These are phyloP conservation scores for Papiliotrema flavescens DNA, from an alignment of 1,284 basidiomycete genomes.

Conservation along the genomic window DNA sequence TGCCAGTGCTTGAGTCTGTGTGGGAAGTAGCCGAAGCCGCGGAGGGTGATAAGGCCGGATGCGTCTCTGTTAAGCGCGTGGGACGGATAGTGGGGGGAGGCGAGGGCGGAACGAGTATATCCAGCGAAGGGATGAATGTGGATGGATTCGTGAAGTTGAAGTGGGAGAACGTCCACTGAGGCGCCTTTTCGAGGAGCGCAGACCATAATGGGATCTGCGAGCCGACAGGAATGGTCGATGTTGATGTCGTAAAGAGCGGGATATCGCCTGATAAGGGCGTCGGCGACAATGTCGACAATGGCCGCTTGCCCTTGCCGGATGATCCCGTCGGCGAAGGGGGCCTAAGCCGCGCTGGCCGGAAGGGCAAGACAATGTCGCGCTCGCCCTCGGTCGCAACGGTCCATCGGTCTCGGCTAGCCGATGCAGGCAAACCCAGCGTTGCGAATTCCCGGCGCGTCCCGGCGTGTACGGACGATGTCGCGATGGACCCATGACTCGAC, in stretches of 20 bases:
- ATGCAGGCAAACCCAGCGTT: neutral
- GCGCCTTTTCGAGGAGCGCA: neutral
- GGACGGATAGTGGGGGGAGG: constrained; percentile 1
- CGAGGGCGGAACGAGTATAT: neutral
- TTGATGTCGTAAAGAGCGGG: neutral
- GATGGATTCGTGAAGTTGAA: neutral
- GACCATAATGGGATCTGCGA: constrained; percentile 1
- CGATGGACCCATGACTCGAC: neutral
- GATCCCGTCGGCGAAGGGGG: neutral
- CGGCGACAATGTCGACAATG: too few relatives aligned
- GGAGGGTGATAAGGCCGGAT: constrained; percentile 1
- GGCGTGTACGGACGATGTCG: neutral
- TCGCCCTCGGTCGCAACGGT: neutral
- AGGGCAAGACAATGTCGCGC: neutral
- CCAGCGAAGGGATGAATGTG: neutral
- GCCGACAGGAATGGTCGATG: constrained; percentile 5
- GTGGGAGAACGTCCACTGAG: neutral
- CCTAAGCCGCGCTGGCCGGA: neutral
- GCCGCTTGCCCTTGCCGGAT: too few relatives aligned
- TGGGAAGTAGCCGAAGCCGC: neutral
- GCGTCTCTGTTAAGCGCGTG: neutral
- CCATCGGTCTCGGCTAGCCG: neutral
- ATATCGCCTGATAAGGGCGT: neutral
- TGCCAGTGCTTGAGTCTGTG: constrained; percentile 1
- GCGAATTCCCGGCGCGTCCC: too few relatives aligned